phyloP scores from a whole-genome alignment of 768 basidiomycete species.

The Mycena maculata region DNA sequence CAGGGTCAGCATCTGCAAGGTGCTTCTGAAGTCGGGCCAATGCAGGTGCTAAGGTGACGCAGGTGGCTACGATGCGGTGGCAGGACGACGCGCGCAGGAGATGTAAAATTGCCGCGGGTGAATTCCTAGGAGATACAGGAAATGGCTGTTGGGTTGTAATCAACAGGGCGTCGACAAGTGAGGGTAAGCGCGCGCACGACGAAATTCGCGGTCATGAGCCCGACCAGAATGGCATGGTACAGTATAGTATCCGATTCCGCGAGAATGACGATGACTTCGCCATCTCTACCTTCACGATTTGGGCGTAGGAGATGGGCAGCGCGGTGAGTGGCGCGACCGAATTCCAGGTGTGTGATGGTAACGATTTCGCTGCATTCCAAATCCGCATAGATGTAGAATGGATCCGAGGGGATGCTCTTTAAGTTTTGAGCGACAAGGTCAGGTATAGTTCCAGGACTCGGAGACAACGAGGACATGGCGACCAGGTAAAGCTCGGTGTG shows the following conservation, averaged over 20 bases:
- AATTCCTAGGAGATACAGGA: constrained; percentile 53
- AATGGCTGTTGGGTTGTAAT: constrained; percentile 42
- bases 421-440: background rate
- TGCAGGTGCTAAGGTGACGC: background rate
- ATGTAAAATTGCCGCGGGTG: constrained; percentile 46
- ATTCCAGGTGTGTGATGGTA: background rate
- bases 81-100: constrained; percentile 47
- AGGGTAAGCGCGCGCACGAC: constrained; percentile 42
- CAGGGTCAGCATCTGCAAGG: background rate
- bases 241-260: constrained; percentile 45
- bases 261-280: constrained; percentile 46
- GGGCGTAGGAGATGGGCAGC: constrained; percentile 41
- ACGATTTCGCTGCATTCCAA: background rate
- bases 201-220: constrained; percentile 42
- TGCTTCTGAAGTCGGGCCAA: background rate
- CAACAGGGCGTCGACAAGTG: constrained; percentile 20
- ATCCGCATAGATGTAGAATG: background rate
- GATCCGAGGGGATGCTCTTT: background rate
- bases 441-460: too few species aligned
- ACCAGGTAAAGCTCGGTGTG: too few species aligned
- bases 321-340: constrained; percentile 41
- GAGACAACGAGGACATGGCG: too few species aligned
- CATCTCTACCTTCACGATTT: constrained; percentile 30
- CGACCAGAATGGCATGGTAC: constrained; percentile 42
- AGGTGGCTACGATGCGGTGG: constrained; percentile 19